These are phyloP conservation scores for Epithemia pelagica DNA, from an alignment of 108 stramenopile species.

Conservation along the genomic window DNA sequence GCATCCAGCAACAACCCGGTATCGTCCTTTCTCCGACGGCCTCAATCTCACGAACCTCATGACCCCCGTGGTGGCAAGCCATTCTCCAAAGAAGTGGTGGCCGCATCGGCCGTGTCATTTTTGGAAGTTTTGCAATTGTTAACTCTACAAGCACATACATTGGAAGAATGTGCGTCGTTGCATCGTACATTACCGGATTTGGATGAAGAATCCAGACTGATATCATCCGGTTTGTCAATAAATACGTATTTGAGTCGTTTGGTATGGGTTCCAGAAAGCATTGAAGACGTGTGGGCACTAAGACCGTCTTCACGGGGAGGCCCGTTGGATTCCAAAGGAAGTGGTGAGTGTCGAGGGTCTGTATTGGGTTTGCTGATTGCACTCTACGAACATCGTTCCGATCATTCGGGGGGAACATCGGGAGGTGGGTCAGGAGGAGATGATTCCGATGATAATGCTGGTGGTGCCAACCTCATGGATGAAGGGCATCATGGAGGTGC, in stretches of 20 bases:
- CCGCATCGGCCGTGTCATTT: conserved; percentile 74
- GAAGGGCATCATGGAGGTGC: conserved; percentile 78
- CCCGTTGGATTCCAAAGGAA: conserved; percentile 69
- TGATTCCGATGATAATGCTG: conserved; percentile 16
- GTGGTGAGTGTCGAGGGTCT: conserved; percentile 69
- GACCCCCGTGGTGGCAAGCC: conserved; percentile 10
- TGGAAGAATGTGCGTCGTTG: conserved; percentile 76
- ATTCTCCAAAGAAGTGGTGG: conserved; percentile 69
- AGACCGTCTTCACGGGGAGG: conserved; percentile 49
- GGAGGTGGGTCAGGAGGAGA: conserved; percentile 30
- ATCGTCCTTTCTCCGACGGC: neutral
- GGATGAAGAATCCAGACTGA: conserved; percentile 68
- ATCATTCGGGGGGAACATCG: conserved; percentile 25
- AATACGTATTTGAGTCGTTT: conserved; percentile 74
- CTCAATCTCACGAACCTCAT: neutral
- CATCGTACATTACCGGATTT: conserved; percentile 58
- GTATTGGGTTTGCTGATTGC: conserved; percentile 80
- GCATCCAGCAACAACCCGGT: neutral
- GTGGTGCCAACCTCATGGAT: conserved; percentile 26
- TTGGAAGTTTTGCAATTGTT: conserved; percentile 81
- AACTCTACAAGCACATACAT: conserved; percentile 84
- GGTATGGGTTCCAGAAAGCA: conserved; percentile 55
- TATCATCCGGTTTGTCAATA: conserved; percentile 66
- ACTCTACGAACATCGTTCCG: conserved; percentile 78
- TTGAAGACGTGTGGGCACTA: conserved; percentile 76